Base-by-base conservation (phyloP, 805 yeast genomes). In the Candida glaebosa region DNA sequence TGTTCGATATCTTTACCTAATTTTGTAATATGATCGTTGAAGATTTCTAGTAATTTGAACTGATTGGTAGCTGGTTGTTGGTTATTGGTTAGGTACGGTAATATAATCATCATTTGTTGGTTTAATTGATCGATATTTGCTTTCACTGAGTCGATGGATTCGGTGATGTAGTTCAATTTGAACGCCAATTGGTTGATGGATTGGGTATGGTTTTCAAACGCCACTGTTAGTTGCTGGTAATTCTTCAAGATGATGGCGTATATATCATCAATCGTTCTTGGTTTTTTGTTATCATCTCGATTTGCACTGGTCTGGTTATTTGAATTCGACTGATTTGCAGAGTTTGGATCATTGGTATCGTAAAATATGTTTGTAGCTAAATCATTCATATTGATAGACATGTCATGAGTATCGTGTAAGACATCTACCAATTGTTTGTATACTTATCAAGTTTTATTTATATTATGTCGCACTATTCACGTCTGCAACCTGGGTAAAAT, bases 1-100 rank as follows among this genome's bases (percentile, higher is more conserved):
- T 46, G 53, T 31, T 55, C 58, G 24, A 56, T 54, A 18, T 56
- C 60, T 38, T 54, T 56, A 24, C 52, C 48, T 22, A 57, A 40
- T 31, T 43, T 45, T 26, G 42, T 40, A 18, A 56, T 43, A 40
- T 53, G 54, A 31, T 50, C 54, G 24, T 45, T 42, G 41, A 57
- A 51, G 9, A 54, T 28, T 26, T 54, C 58, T 22, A 52, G 39
- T 18, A 56, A 36, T 39, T 50, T 54, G 31, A 15, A 34, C 26
- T 43, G 50, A 24, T 39, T 46, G 8, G 3, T 5, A 16, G 36
- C 34, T 3, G 26, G 31, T 19, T 22, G 16, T 22, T 22, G 26
- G 26, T 22, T 22, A 16, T 26, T 35, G 30, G 40, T 6, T 26
- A 34, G n/a, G 34, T 39, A 41, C 15, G 42, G 50, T 8, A 47